Conservation (phyloP, 2,329 filamentous ascomycete species). For the Magnaporthiopsis rhizophila region DNA sequence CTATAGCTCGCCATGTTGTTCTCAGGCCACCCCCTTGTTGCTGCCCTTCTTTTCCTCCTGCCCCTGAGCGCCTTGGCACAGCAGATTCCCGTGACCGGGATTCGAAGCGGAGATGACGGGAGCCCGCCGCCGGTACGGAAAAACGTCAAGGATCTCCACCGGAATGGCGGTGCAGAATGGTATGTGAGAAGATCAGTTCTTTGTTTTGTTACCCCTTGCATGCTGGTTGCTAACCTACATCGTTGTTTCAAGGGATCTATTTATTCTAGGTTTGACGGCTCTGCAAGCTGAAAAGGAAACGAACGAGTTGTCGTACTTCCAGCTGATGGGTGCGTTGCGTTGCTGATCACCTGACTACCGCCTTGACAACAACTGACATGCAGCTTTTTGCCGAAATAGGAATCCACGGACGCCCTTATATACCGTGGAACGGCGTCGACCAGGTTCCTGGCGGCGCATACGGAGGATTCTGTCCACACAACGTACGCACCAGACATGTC, state of each 20-base stretch:
- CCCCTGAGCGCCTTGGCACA: not conserved
- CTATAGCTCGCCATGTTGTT: not conserved
- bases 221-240: not conserved
- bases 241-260: constrained; percentile 33
- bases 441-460: constrained; percentile 25
- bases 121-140: constrained; percentile 32
- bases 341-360: no score
- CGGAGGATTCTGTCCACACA: constrained; percentile 38
- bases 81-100: constrained; percentile 26
- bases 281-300: constrained; percentile 32
- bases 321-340: constrained; percentile 33
- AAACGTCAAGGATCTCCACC: constrained; percentile 39
- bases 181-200: constrained; percentile 18
- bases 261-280: constrained; percentile 35
- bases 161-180: constrained; percentile 35
- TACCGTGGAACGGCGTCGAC: constrained; percentile 26
- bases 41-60: not conserved
- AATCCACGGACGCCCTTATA: constrained; percentile 25
- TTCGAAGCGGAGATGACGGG: constrained; percentile 26
- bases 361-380: not conserved
- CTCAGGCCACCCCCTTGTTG: not conserved
- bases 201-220: not conserved
- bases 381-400: constrained; percentile 13
- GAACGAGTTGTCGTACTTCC: constrained; percentile 41
- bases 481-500: no score